Base-by-base conservation (phyloP, 2,329 filamentous ascomycete genomes). In the Sarocladium brachiariae region DNA sequence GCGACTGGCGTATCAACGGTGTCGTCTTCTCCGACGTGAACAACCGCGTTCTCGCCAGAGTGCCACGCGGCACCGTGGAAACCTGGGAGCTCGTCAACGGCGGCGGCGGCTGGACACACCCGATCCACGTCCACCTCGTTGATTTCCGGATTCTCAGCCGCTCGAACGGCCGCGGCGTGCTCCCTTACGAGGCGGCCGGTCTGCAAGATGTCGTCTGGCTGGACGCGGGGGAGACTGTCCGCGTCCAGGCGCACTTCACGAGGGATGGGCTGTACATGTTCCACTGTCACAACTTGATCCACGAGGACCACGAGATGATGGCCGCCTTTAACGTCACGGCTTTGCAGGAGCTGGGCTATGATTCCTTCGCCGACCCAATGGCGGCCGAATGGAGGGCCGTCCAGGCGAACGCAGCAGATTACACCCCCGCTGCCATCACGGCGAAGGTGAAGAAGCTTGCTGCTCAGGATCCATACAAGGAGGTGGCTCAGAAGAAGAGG, bases 121-220 rank as follows among this genome's bases (percentile, higher is more conserved):
- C 77, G 1, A 64, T 75, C 27, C 79, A 83, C 60, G 72, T 82
- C 45, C 80, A 83, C 57, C 67, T 82, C 1, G 72, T 83, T 45
- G 78, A 81, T 57, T 77, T 83, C 61, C 71, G 75, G 51, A 66
- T 83, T 31, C 56, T 80, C 19, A 67, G 65, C 7, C 73, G 78
- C 16, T 70, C 59, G 0, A 73, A 74, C 3, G 70, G 70, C 9
- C 65, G 57, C 11, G 51, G 51, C 9, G 70, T 81, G 4, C 57
- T 69, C 53, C 69, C 74, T 0, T 82, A 82, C 55, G 79, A 83
- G 62, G 63, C 66, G 2, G 71, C 68, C 0, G 78, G 75, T 0
- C 69, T 80, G 16, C 81, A 82, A 61, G 78, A 83, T 55, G 74
- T 80, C 1, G 76, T 81, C 2, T 76, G 76, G 68, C 66, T 83